Evolutionary conservation across 2,329 filamentous ascomycete genomes (phyloP).

Genomic region (Geosmithia morbida): DNA sequence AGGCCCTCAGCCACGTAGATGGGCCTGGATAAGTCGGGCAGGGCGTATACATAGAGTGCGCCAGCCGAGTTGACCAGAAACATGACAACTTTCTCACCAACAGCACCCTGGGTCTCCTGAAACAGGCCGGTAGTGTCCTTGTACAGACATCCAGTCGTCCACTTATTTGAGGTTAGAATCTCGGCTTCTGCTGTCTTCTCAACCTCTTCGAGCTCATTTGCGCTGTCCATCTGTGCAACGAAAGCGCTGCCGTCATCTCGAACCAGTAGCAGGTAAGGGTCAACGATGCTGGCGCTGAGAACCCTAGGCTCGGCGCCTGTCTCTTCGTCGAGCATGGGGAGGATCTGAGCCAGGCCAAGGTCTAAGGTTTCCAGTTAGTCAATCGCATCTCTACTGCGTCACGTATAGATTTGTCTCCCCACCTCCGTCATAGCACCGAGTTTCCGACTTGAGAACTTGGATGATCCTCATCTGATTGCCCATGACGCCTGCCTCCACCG

Average conservation of each 20-base stretch:
- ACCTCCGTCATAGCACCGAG: constrained; percentile 85
- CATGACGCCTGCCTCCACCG: constrained; percentile 73
- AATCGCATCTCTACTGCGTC: constrained; percentile 5
- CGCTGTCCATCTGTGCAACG: constrained; percentile 61
- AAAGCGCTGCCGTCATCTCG: constrained; percentile 72
- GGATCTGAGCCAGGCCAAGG: constrained; percentile 76
- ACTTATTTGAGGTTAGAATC: constrained; percentile 46
- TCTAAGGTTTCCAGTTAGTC: constrained; percentile 33
- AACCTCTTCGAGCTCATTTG: constrained; percentile 75
- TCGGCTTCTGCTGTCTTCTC: constrained; percentile 39
- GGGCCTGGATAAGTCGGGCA: constrained; percentile 58
- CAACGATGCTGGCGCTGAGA: constrained; percentile 67
- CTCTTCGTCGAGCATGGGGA: constrained; percentile 86
- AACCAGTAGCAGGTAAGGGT: constrained; percentile 73
- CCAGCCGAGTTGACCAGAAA: constrained; percentile 68
- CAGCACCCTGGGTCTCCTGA: constrained; percentile 20
- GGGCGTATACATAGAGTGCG: constrained; percentile 60
- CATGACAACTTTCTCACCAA: constrained; percentile 45
- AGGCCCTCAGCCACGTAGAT: constrained; percentile 66
- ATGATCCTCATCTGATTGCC: constrained; percentile 70
- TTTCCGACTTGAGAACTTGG: constrained; percentile 74
- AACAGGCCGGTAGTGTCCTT: constrained; percentile 48
- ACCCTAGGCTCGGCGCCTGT: constrained; percentile 69
- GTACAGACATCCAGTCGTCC: constrained; percentile 76
- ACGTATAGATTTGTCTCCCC: constrained; percentile 20